Base-by-base conservation (phyloP, 768 basidiomycete species). In the Kwoniella europaea region DNA sequence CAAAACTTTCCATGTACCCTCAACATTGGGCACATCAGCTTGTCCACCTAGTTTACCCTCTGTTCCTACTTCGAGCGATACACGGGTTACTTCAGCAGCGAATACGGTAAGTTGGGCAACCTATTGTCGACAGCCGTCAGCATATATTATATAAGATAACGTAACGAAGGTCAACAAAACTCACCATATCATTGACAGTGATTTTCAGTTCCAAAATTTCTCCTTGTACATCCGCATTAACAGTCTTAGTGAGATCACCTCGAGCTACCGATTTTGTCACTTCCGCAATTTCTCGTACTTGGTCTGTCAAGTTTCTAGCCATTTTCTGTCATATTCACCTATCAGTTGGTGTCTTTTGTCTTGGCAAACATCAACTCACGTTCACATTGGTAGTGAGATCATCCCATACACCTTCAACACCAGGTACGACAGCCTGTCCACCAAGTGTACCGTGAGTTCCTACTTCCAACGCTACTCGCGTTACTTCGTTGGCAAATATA, bases 11-110 rank as follows among this genome's bases (percentile, higher is more conserved):
- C 82, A 82, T 1, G 65, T 66, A n/a, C 93, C 93, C 80, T 94
- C 91, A 24, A 94, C 92, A 73, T 93, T 92, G 27, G 91, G 90
- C 10, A 96, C 93, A 65, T 90, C 86, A 0, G 92, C 93, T 82
- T 94, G 91, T 56, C 92, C 92, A 69, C 93, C 93, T 67, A 95
- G 85, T 85, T 92, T 92, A 16, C 93, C 93, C 85, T 94, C 91
- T 72, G 89, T 91, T 76, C 92, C 92, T 81, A 94, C 92, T 82
- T 97, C 95, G 73, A 97, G 86, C 52, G 90, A 91, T 18, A 98
- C 96, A 29, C 84, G 79, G 2, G 84, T 85, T 52, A 86, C 86
- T 73, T 86, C 86, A 6, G 85, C 84, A 10, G 85, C 84, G 76
- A 86, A 86, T 6, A 83, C 77, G 15, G 77, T 81, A 20, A 86